Conservation (phyloP, 345 rosid genomes). For the Garcia nutans region DNA sequence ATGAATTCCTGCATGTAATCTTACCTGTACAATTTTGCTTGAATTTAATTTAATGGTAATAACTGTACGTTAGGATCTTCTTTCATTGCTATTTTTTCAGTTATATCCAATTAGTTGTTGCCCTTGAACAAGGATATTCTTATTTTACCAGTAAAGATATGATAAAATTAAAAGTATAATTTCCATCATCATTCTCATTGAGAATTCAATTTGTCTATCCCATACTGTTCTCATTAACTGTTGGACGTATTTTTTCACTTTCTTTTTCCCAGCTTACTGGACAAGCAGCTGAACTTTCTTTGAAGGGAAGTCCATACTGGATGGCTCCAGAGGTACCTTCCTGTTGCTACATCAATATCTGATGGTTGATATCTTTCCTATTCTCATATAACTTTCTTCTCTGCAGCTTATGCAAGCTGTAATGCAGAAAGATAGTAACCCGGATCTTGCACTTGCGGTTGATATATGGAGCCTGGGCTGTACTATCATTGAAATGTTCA, state of each 20-base stretch:
- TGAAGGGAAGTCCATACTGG: conserved; percentile 98
- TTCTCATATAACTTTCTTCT: conserved; percentile 22
- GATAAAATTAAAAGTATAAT: not conserved
- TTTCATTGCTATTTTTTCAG: not conserved
- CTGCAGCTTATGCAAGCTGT: conserved; percentile 89
- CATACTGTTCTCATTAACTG: conserved; percentile 9
- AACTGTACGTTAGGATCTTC: not conserved
- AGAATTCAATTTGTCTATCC: conserved; percentile 5
- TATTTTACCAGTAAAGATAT: not conserved
- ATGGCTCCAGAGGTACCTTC: conserved; percentile 96
- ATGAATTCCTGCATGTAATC: not conserved
- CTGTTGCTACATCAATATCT: conserved; percentile 1
- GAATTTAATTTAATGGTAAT: not conserved
- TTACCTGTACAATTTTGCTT: not conserved
- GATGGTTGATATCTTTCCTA: not conserved
- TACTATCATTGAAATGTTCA: conserved; percentile 91
- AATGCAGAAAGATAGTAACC: conserved; percentile 69
- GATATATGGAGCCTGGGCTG: conserved; percentile 99
- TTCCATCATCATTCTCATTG: not conserved
- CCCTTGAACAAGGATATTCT: too few species aligned
- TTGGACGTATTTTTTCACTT: conserved; percentile 14
- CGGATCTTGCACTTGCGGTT: conserved; percentile 87
- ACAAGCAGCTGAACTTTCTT: conserved; percentile 81
- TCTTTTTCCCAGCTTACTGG: conserved; percentile 64
- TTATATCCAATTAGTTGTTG: not conserved